Percentiles rank a stretch among this genome's conserved stretches.
Evolutionary conservation across 768 basidiomycete genomes (phyloP).

Genomic region (Hypsizygus marmoreus): DNA sequence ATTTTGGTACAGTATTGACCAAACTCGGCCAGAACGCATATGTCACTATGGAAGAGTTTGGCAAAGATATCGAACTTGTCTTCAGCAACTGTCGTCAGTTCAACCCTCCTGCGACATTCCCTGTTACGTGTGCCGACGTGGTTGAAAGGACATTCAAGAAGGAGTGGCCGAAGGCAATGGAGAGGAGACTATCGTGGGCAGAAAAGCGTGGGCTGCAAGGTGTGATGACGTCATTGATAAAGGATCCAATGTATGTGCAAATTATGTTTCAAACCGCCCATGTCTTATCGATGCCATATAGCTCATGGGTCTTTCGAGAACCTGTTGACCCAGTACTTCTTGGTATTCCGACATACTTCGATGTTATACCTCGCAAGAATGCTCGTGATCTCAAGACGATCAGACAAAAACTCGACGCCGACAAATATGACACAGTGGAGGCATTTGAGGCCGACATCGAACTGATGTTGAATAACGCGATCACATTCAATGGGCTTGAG

Average conservation of each 20-base stretch:
- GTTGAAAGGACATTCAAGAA: constrained; percentile 78
- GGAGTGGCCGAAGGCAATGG: constrained; percentile 82
- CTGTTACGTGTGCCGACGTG: constrained; percentile 66
- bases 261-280: constrained; percentile 9
- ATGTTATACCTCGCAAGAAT: constrained; percentile 81
- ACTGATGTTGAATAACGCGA: constrained; percentile 87
- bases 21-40: constrained; percentile 74
- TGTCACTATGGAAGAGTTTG: constrained; percentile 78
- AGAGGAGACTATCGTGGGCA: constrained; percentile 69
- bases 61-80: constrained; percentile 77
- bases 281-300: constrained; percentile 23
- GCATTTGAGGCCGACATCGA: constrained; percentile 84
- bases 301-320: constrained; percentile 77
- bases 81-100: constrained; percentile 91
- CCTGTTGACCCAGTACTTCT: constrained; percentile 87
- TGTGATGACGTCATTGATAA: constrained; percentile 65
- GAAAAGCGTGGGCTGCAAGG: constrained; percentile 82
- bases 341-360: constrained; percentile 85
- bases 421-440: constrained; percentile 79
- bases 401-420: constrained; percentile 74
- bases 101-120: constrained; percentile 82
- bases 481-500: constrained; percentile 82
- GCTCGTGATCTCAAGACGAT: constrained; percentile 88
- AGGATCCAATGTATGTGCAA: constrained; percentile 63
- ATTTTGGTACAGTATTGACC: constrained; percentile 77